Conservation (phyloP, 371 early-diverging fungal species). For the Mucor piriformis region DNA sequence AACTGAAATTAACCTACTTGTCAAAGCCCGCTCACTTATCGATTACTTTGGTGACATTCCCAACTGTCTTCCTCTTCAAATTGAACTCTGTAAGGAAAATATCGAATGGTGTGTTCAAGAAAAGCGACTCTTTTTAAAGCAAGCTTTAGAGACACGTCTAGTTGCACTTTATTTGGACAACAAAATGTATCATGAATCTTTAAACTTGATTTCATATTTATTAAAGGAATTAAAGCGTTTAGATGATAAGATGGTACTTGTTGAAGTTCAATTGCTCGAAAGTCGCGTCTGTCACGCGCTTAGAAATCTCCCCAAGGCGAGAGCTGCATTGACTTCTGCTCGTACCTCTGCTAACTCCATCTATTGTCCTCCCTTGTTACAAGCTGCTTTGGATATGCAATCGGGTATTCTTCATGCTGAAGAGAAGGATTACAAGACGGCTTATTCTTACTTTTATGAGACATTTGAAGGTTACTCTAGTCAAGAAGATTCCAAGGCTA, state of each 20-base stretch:
- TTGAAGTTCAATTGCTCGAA: slow-evolving; percentile 96
- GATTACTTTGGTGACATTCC: slow-evolving; percentile 90
- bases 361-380: slow-evolving; percentile 98
- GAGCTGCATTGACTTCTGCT: slow-evolving; percentile 96
- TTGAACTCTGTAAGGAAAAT: slow-evolving; percentile 89
- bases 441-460: slow-evolving; percentile 98
- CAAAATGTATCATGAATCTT: slow-evolving; percentile 91
- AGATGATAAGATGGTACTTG: slow-evolving; percentile 97
- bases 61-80: slow-evolving; percentile 85
- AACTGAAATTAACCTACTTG: not conserved
- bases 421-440: slow-evolving; percentile 98
- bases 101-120: slow-evolving; percentile 92
- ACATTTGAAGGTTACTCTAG: slow-evolving; percentile 92
- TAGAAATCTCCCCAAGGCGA: slow-evolving; percentile 91
- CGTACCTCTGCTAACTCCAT: slow-evolving; percentile 97
- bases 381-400: slow-evolving; percentile 97
- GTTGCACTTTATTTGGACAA: slow-evolving; percentile 92
- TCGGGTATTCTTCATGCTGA: slow-evolving; percentile 97
- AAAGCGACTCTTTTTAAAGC: slow-evolving; percentile 92
- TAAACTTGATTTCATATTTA: slow-evolving; percentile 81
- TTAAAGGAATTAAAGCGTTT: slow-evolving; percentile 95
- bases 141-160: slow-evolving; percentile 91
- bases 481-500: slow-evolving; percentile 85
- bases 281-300: slow-evolving; percentile 94
- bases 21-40: slow-evolving; percentile 31